phyloP scores from a whole-genome alignment of 371 early-diverging fungal species.

The Apophysomyces elegans region DNA sequence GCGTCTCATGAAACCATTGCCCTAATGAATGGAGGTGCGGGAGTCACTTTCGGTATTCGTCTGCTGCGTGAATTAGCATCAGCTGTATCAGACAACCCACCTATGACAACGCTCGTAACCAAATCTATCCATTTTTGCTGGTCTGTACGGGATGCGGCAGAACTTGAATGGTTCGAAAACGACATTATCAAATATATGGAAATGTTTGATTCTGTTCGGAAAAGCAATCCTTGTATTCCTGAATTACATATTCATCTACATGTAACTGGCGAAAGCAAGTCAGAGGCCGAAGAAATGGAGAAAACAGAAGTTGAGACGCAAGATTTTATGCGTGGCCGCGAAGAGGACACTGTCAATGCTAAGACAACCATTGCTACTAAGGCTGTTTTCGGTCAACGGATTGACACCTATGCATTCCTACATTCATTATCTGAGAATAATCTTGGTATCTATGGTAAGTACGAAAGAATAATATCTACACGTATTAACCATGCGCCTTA shows the following conservation, averaged over 20 bases:
- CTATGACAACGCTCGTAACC: slow-evolving; percentile 21
- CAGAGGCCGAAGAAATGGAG: not conserved
- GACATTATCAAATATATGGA: slow-evolving; percentile 45
- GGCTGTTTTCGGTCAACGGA: slow-evolving; percentile 6
- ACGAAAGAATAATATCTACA: too few relatives aligned
- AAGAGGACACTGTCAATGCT: not conserved
- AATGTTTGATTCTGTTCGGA: slow-evolving; percentile 23
- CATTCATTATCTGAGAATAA: slow-evolving; percentile 9
- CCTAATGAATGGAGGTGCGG: slow-evolving; percentile 58
- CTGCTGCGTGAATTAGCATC: slow-evolving; percentile 50
- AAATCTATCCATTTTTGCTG: slow-evolving; percentile 39
- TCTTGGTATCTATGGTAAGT: slow-evolving; percentile 43
- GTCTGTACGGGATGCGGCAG: slow-evolving; percentile 41
- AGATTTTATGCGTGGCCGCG: not conserved
- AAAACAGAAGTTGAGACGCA: not conserved
- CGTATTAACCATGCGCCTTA: slow-evolving; percentile 5
- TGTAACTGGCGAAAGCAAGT: slow-evolving; percentile 16
- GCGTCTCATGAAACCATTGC: slow-evolving; percentile 33
- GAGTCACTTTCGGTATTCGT: slow-evolving; percentile 58
- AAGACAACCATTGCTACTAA: not conserved
- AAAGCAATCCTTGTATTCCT: slow-evolving; percentile 13
- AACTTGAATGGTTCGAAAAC: slow-evolving; percentile 56
- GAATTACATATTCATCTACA: slow-evolving; percentile 23
- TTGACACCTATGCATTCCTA: slow-evolving; percentile 14
- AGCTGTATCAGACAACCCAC: slow-evolving; percentile 16